phyloP scores from a whole-genome alignment of 495 filamentous ascomycete species.

The Neurospora sublineolata region DNA sequence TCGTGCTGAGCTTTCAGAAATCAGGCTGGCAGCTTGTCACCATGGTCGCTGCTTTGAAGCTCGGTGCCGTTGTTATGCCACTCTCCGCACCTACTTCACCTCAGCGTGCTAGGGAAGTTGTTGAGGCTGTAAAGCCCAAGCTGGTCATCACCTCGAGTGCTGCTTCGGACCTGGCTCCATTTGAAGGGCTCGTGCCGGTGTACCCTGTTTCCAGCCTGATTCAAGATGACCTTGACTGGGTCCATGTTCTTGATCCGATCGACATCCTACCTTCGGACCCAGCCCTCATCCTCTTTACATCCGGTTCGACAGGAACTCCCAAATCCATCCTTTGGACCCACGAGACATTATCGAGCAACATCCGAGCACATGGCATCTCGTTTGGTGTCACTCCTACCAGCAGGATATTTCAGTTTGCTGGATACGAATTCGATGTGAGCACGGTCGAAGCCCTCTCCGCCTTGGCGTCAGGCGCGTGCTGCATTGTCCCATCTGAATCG shows the following conservation, averaged over 20 bases:
- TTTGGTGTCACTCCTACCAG: background rate
- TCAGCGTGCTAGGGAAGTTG: background rate
- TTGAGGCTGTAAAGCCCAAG: background rate
- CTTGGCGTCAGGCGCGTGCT: background rate
- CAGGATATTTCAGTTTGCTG: conserved; percentile 46
- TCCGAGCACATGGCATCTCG: conserved; percentile 29
- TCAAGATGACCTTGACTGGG: background rate
- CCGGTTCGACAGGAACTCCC: conserved; percentile 34
- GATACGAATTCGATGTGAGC: conserved; percentile 49
- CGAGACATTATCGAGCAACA: conserved; percentile 25
- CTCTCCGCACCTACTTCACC: background rate
- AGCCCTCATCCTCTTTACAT: conserved; percentile 41
- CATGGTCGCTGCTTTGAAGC: background rate
- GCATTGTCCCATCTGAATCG: conserved; percentile 27
- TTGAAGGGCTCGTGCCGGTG: background rate
- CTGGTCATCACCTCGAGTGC: background rate
- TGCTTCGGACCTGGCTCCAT: background rate
- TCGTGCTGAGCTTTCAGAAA: background rate
- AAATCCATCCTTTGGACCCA: conserved; percentile 36
- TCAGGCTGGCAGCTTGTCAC: background rate
- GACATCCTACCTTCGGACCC: background rate
- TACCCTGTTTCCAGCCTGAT: background rate
- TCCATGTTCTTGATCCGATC: background rate
- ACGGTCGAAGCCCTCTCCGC: conserved; percentile 18
- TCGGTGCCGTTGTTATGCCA: background rate